phyloP scores from a whole-genome alignment of 371 early-diverging fungal genomes.

The Syncephalastrum monosporum region DNA sequence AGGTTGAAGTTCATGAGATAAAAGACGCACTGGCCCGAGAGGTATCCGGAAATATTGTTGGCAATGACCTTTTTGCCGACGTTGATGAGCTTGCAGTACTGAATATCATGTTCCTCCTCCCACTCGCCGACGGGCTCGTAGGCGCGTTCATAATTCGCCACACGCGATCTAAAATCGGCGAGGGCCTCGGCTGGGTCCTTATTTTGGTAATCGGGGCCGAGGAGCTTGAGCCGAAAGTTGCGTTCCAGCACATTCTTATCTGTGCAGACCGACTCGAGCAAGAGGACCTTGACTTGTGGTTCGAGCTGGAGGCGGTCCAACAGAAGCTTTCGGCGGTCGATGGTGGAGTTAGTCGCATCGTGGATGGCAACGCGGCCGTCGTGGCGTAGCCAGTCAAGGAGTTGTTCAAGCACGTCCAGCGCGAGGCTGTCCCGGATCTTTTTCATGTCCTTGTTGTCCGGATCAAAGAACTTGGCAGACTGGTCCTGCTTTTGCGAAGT shows the following conservation, averaged over 20 bases:
- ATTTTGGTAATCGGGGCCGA: slow-evolving; percentile 80
- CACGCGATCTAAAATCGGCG: slow-evolving; percentile 74
- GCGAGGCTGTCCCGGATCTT: slow-evolving; percentile 74
- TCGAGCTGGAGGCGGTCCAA: slow-evolving; percentile 60
- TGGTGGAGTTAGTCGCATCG: slow-evolving; percentile 88
- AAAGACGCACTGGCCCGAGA: slow-evolving; percentile 81
- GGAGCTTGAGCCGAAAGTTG: slow-evolving; percentile 80
- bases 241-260: slow-evolving; percentile 62
- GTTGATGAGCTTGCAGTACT: slow-evolving; percentile 81
- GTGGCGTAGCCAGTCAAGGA: slow-evolving; percentile 72
- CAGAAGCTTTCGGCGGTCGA: slow-evolving; percentile 63
- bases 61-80: slow-evolving; percentile 86
- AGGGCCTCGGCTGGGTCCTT: slow-evolving; percentile 68
- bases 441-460: slow-evolving; percentile 68
- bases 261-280: slow-evolving; percentile 79
- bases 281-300: slow-evolving; percentile 53
- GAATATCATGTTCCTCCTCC: slow-evolving; percentile 72
- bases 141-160: slow-evolving; percentile 78
- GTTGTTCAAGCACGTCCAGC: slow-evolving; percentile 77
- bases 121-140: slow-evolving; percentile 78
- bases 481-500: slow-evolving; percentile 46
- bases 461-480: slow-evolving; percentile 73
- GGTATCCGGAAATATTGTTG: slow-evolving; percentile 77
- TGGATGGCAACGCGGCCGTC: slow-evolving; percentile 82
- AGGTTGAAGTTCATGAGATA: slow-evolving; percentile 82